Evolutionary conservation across 345 rosid species (phyloP), one percentile per base, ranked within the genome.

Genomic region (Hypericum androsaemum): DNA sequence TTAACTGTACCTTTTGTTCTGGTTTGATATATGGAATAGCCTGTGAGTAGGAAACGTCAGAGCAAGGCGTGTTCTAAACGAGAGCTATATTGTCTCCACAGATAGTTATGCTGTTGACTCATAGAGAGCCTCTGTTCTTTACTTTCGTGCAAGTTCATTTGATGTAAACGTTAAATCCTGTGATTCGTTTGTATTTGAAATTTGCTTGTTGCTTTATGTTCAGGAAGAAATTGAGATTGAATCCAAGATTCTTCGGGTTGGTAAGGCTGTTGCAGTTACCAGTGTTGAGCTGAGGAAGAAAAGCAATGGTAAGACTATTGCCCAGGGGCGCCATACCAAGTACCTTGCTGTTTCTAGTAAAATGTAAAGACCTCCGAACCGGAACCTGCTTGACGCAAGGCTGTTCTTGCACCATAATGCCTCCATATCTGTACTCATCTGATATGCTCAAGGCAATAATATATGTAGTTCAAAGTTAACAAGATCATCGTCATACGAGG

Each of bases 301-400:
- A 65, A 68, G 62, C 40, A 80, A 55, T 41, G 96, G 95, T 49
- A 90, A 84, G 72, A 59, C 84, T 38, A 71, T 84, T 7, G 98
- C 98, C 47, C 95, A 80, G 70, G 96, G 95, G 2, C 98, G 95
- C 14, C 98, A 90, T 61, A 87, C 98, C 36, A 87, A 84, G 74
- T 90, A 87, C 67, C 82, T 87, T 52, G 52, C 72, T 48, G 36
- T 64, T 12, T 12, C 73, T 57, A 67, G 77, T 58, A 83, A 77
- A 73, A 52, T 83, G 70, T 89, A 73, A 74, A 64, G 39, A 41
- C 5, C 11, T 41, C 10, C 5, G 43, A 8, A 5, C 10, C 5
- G 11, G 2, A 12, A 41, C 43, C 43, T 2, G 43, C 43, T 12
- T 8, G 43, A 41, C 2, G n/a, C 43, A 41, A 1, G 5, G 3